Conservation (phyloP, 2,329 filamentous ascomycete genomes). For the Pseudocercospora ulei region DNA sequence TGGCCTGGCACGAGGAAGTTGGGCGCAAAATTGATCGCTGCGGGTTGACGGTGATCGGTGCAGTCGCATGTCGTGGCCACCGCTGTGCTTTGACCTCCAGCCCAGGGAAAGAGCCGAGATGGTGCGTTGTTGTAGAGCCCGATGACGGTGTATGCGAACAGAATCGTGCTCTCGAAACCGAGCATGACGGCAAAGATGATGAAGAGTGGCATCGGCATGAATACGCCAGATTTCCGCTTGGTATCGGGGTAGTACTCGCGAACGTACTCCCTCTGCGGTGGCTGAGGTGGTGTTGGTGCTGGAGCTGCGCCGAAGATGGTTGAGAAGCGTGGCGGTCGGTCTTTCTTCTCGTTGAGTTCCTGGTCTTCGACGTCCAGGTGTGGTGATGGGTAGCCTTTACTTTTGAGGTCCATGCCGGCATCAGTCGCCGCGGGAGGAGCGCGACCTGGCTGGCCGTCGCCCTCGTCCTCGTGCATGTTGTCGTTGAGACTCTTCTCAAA, state of each 20-base stretch:
- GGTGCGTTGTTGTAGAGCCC: slow-evolving; percentile 34
- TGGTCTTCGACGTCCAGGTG: slow-evolving; percentile 18
- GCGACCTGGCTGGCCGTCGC: slow-evolving; percentile 18
- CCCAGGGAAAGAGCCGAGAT: slow-evolving; percentile 24
- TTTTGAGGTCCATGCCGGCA: slow-evolving; percentile 17
- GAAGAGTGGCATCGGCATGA: slow-evolving; percentile 31
- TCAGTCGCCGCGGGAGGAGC: slow-evolving; percentile 17
- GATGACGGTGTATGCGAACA: slow-evolving; percentile 36
- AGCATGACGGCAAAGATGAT: slow-evolving; percentile 31
- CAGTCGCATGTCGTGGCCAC: slow-evolving; percentile 19
- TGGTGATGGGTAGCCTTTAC: slow-evolving; percentile 11
- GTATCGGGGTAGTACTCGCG: slow-evolving; percentile 27
- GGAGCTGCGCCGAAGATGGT: slow-evolving; percentile 26
- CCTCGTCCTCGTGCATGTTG: slow-evolving; percentile 27
- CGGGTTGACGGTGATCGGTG: slow-evolving; percentile 11
- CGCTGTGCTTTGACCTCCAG: slow-evolving; percentile 12
- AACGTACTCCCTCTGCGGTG: slow-evolving; percentile 21
- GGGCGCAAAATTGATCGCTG: slow-evolving; percentile 31
- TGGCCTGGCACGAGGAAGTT: slow-evolving; percentile 29
- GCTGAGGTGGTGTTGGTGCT: slow-evolving; percentile 19
- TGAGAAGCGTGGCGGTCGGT: slow-evolving; percentile 30
- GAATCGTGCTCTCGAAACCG: slow-evolving; percentile 32
- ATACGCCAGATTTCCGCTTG: slow-evolving; percentile 28
- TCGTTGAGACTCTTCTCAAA: slow-evolving; percentile 33
- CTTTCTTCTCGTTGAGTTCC: slow-evolving; percentile 27